Evolutionary conservation across 441 rosid species (phyloP).

Genomic region (Erodium texanum): DNA sequence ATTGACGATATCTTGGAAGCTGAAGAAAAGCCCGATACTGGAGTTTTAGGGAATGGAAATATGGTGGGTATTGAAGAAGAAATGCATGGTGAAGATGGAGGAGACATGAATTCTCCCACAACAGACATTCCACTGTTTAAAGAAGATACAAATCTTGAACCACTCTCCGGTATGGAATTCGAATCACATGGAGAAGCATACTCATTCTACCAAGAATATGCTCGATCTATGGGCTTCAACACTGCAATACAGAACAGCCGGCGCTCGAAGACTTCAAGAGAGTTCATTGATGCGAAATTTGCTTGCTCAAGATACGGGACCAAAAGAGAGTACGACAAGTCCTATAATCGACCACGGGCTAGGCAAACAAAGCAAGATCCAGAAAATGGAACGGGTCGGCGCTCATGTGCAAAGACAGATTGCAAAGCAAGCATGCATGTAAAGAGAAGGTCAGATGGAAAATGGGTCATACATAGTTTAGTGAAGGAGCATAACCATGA

Average conservation of each 20-base stretch:
- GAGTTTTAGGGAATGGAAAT: constrained; percentile 37
- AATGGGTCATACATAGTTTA: constrained; percentile 26
- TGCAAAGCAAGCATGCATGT: constrained; percentile 30
- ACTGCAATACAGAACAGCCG: constrained; percentile 88
- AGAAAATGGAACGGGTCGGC: constrained; percentile 47
- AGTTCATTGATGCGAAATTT: constrained; percentile 82
- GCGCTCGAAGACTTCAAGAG: constrained; percentile 69
- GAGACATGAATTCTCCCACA: constrained; percentile 28
- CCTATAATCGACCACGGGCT: constrained; percentile 62
- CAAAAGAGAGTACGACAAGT: constrained; percentile 68
- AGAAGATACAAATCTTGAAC: constrained; percentile 60
- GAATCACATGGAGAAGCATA: constrained; percentile 79
- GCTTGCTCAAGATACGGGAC: constrained; percentile 89
- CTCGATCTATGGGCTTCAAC: constrained; percentile 70
- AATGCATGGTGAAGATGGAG: constrained; percentile 35
- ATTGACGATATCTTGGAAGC: constrained; percentile 39
- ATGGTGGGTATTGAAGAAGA: constrained; percentile 40
- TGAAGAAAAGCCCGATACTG: constrained; percentile 47
- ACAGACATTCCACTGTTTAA: constrained; percentile 37
- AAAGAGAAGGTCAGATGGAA: constrained; percentile 24
- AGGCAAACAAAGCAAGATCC: constrained; percentile 71
- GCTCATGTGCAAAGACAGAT: constrained; percentile 22
- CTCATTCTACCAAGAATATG: constrained; percentile 75
- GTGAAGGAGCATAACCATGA: constrained; percentile 26
- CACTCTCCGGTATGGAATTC: constrained; percentile 80